Evolutionary conservation across 257 asterid genomes (phyloP), one percentile per base, ranked within the genome.

Genomic region (Salvia splendens): DNA sequence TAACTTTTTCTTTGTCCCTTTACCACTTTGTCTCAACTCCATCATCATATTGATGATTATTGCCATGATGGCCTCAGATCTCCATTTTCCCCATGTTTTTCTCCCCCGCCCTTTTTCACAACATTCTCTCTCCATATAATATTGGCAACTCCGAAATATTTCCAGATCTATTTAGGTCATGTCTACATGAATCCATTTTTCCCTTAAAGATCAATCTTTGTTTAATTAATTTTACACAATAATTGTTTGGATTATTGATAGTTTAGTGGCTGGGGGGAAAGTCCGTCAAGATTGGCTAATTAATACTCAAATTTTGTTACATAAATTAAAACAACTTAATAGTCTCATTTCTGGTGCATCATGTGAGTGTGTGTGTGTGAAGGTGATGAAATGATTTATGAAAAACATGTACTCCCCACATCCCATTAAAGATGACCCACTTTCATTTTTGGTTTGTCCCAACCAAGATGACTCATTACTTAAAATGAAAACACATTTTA

Each of bases 1-100:
- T 42, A 14, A 7, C 12, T 40, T 71, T 69, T 33, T 46, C 70
- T 76, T 74, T 87, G 89, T 80, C 90, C 79, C 88, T 72, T 68
- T 72, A 35, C 64, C 47, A 48, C 65, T 58, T 28, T 65, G 47
- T 68, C 51, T 69, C 61, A 63, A 50, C 45, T 30, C 40, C 74
- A 65, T 75, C 72, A 56, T 17, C 30, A 24, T 24, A 24, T 24
- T 24, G 2, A 24, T 24, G 30, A 24, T 24, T 24, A 24, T 20
- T 20, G 24, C 24, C 24, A 20, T 20, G 24, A 20, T 20, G 24
- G 24, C 30, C 30, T 24, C 30, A 24, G 75, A 52, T 76, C 73
- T 64, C 28, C 60, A 24, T 65, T 61, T 54, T 61, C 14, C 55
- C 64, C 73, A 56, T 64, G 46, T 64, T 45, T 15, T 12, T 41